Evolutionary conservation across 179 eudicot species (phyloP).

Genomic region (Patellifolia procumbens): DNA sequence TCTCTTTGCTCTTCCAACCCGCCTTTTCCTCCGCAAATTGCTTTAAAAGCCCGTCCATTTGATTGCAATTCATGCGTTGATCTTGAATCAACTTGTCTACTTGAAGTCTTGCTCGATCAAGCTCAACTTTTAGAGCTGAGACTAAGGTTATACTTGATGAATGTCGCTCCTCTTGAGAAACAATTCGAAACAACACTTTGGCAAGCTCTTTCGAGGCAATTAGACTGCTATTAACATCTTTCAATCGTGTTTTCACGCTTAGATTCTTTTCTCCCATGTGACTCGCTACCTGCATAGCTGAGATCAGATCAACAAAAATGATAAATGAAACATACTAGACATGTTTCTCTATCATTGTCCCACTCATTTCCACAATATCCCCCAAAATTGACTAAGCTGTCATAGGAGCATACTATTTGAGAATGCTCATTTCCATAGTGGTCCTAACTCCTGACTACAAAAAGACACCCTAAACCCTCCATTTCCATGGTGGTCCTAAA

Average conservation of each 20-base stretch:
- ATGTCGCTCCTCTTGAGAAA: slow-evolving; percentile 50
- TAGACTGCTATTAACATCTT: slow-evolving; percentile 64
- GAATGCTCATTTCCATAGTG: not conserved
- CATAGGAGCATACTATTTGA: slow-evolving; percentile 15
- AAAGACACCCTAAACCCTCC: not conserved
- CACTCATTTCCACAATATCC: slow-evolving; percentile 17
- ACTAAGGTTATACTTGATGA: slow-evolving; percentile 62
- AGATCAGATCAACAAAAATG: slow-evolving; percentile 27
- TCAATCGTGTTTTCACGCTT: slow-evolving; percentile 48
- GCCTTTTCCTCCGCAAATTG: slow-evolving; percentile 68
- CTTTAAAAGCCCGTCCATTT: slow-evolving; percentile 46
- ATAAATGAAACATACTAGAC: no score
- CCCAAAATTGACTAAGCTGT: slow-evolving; percentile 21
- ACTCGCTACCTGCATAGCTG: slow-evolving; percentile 52
- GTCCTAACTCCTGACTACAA: not conserved
- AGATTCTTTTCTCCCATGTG: slow-evolving; percentile 32
- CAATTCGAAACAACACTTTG: slow-evolving; percentile 58
- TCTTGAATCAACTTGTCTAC: slow-evolving; percentile 61
- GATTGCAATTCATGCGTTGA: slow-evolving; percentile 34
- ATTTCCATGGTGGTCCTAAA: no score
- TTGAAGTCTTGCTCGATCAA: slow-evolving; percentile 58
- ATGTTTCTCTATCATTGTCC: slow-evolving; percentile 10
- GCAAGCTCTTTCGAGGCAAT: slow-evolving; percentile 75
- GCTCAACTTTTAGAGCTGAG: slow-evolving; percentile 68
- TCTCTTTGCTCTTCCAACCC: slow-evolving; percentile 62